Conservation (phyloP, 768 basidiomycete species). For the Termitomyces bulborhizus region DNA sequence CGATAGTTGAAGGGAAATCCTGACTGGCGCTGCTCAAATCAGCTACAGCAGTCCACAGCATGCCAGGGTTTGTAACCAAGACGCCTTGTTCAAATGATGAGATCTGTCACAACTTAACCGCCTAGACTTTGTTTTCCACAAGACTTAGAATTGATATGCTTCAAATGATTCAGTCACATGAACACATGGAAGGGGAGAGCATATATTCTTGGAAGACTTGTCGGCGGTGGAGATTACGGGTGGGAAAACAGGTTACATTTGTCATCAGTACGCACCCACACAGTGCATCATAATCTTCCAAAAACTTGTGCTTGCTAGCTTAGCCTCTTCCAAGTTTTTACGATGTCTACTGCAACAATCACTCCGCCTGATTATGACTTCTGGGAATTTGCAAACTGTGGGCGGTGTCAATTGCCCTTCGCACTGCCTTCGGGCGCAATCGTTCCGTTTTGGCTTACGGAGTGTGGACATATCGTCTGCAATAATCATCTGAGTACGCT, state of each 20-base stretch:
- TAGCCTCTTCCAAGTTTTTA: background rate
- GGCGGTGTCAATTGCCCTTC: slow-evolving; percentile 66
- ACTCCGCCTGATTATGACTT: slow-evolving; percentile 46
- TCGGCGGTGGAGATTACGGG: too few species aligned
- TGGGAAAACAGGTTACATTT: too few species aligned
- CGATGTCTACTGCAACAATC: slow-evolving; percentile 33
- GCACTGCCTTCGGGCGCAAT: slow-evolving; percentile 43
- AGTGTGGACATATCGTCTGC: slow-evolving; percentile 83
- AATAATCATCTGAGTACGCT: slow-evolving; percentile 75
- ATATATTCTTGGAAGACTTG: too few species aligned
- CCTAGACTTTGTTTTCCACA: too few species aligned
- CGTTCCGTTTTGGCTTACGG: slow-evolving; percentile 83
- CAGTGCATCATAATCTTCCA: too few species aligned
- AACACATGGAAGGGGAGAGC: too few species aligned
- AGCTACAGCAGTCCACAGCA: background rate
- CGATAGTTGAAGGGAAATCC: background rate
- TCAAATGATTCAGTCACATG: too few species aligned
- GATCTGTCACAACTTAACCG: background rate
- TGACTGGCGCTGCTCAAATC: background rate
- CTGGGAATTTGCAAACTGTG: slow-evolving; percentile 77
- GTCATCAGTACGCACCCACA: too few species aligned
- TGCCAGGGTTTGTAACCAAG: background rate
- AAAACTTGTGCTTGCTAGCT: background rate
- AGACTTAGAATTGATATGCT: too few species aligned
- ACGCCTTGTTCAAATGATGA: background rate